Base-by-base conservation (phyloP, 805 yeast genomes). In the Pichia kluyveri region DNA sequence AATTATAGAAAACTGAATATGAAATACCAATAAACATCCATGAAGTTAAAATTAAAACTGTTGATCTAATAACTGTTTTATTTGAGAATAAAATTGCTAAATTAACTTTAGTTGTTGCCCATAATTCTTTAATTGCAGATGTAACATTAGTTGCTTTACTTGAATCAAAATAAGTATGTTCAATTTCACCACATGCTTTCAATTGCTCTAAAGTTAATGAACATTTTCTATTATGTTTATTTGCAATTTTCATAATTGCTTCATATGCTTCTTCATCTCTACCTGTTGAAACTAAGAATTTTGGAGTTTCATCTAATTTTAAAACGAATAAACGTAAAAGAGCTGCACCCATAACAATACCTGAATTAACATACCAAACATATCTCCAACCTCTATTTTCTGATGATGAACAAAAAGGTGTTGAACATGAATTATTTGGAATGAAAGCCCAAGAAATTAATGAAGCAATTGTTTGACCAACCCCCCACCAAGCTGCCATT, bases 331-430 rank as follows among this genome's bases (percentile, higher is more conserved):
- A 51, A 23, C 81, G 74, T 14, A 73, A 62, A 46, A 76, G 56
- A 8, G 78, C 77, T 52, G 71, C 70, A 52, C 70, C 66, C 28
- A 71, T 48, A 4, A 80, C 80, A 48, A 79, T 62, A 4, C 74
- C 80, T 14, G 81, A 77, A 56, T 77, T 71, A 17, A 73, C 68
- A 58, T 69, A 77, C 69, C 77, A 75, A 43, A 70, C 67, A 60
- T 80, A 80, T 56, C 85, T 62, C 84, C 85, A 80, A 45, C 85
- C 85, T 64, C 73, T 70, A 60, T 80, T 80, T 36, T 66, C 59
- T 14, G 56, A 49, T 10, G 75, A 66, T 31, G 68, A 67, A 58
- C 85, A 79, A n/a, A 58, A 69, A 9, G 60, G 58, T 62, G 68
- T 57, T 18, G 63, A 60, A 57, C 84, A 78, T 5, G 78, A 72